Evolutionary conservation across 129 eudicot genomes (phyloP).

Genomic region (Flaveria linearis): DNA sequence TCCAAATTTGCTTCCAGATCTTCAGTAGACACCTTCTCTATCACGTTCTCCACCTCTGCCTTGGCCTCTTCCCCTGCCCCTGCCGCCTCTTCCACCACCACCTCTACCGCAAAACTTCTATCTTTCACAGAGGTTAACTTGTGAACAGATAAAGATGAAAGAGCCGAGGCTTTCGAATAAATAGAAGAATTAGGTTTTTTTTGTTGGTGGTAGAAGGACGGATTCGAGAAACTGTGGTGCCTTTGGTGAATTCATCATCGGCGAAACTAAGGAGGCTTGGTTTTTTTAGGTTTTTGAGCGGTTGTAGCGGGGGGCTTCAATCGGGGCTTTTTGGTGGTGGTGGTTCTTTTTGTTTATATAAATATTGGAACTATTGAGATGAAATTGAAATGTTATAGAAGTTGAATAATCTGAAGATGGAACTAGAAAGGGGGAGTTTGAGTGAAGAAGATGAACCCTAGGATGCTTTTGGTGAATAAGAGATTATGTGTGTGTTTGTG

Average conservation of each 20-base stretch:
- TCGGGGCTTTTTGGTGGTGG: not conserved
- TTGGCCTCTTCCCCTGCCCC: conserved; percentile 39
- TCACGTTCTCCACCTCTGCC: conserved; percentile 37
- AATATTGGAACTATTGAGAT: no score
- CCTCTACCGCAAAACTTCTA: conserved; percentile 30
- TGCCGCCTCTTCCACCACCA: conserved; percentile 26
- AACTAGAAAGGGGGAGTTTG: no score
- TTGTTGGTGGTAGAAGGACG: conserved; percentile 38
- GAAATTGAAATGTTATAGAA: no score
- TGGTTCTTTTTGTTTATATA: no score
- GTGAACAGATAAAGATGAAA: conserved; percentile 47
- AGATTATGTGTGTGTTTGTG: no score
- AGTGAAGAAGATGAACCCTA: no score
- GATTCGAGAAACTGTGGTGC: conserved; percentile 27
- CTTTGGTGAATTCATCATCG: conserved; percentile 51
- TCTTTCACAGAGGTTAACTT: conserved; percentile 61
- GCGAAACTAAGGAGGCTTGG: conserved; percentile 66
- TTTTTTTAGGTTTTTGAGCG: conserved; percentile 59
- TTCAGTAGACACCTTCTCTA: conserved; percentile 44
- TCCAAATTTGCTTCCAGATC: conserved; percentile 69
- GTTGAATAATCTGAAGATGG: no score
- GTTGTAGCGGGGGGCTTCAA: conserved; percentile 25
- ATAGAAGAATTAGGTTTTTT: conserved; percentile 31
- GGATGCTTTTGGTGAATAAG: no score
- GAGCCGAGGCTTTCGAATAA: conserved; percentile 30